phyloP scores from a whole-genome alignment of 1,139 yeast species.

The Geotrichum bryndzae region DNA sequence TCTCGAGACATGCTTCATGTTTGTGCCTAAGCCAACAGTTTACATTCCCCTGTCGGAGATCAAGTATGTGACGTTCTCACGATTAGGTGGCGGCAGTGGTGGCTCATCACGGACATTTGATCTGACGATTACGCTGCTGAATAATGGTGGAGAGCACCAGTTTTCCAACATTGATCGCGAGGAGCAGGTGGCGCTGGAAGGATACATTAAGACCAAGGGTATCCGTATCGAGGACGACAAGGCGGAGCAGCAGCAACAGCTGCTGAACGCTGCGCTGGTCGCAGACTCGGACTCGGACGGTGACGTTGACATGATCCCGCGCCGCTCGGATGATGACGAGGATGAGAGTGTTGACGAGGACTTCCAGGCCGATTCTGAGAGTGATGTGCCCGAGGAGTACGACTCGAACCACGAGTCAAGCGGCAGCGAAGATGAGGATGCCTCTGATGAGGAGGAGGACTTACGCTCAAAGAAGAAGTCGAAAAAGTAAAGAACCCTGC shows the following conservation, averaged over 20 bases:
- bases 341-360: constrained; percentile 50
- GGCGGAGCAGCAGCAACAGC: constrained; percentile 37
- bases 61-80: constrained; percentile 68
- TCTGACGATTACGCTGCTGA: constrained; percentile 66
- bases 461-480: constrained; percentile 34
- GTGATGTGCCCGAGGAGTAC: constrained; percentile 82
- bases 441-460: constrained; percentile 25
- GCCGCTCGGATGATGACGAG: constrained; percentile 49
- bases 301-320: constrained; percentile 23
- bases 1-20: constrained; percentile 81
- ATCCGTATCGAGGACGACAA: constrained; percentile 72
- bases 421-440: constrained; percentile 27
- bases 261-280: constrained; percentile 18
- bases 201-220: constrained; percentile 69
- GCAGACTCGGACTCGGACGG: constrained; percentile 18
- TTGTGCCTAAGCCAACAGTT: constrained; percentile 90
- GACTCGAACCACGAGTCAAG: constrained; percentile 63
- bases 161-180: constrained; percentile 88
- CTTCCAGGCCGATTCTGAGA: constrained; percentile 57
- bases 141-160: constrained; percentile 63
- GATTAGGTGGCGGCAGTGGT: constrained; percentile 76
- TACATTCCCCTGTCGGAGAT: constrained; percentile 85
- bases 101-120: constrained; percentile 84
- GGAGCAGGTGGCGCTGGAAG: constrained; percentile 76
- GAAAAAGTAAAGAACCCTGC: constrained; percentile 17